A percentile compares a stretch with the other conserved stretches of the same genome.
Conservation (phyloP, 352 stramenopile genomes). For the Phytophthora pinifolia region DNA sequence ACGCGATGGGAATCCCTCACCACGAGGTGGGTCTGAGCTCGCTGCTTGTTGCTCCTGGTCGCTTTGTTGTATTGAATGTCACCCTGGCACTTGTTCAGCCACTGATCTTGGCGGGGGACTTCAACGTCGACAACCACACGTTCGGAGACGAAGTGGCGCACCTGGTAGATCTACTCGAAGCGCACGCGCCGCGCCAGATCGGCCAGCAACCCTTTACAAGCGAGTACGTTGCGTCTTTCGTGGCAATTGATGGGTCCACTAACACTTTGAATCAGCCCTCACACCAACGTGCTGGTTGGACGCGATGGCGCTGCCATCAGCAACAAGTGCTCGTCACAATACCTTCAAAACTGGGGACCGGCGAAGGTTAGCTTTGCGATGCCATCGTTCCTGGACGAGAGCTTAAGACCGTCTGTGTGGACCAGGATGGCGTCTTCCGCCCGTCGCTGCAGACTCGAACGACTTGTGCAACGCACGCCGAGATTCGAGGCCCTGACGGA, state of each 20-base stretch:
- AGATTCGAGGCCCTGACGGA: slow-evolving; percentile 16
- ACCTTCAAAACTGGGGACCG: slow-evolving; percentile 73
- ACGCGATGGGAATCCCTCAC: slow-evolving; percentile 57
- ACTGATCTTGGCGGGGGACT: slow-evolving; percentile 79
- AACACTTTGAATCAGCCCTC: slow-evolving; percentile 40
- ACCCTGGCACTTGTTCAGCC: slow-evolving; percentile 36
- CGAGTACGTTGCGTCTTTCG: slow-evolving; percentile 51
- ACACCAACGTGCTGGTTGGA: slow-evolving; percentile 76
- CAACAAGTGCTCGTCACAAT: slow-evolving; percentile 70
- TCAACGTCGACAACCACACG: slow-evolving; percentile 85
- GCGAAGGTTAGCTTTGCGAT: slow-evolving; percentile 29
- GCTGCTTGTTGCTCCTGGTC: background rate
- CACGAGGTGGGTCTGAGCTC: slow-evolving; percentile 48
- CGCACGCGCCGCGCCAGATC: slow-evolving; percentile 42
- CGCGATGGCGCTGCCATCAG: slow-evolving; percentile 74
- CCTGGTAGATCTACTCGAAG: slow-evolving; percentile 56
- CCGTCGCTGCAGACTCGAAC: slow-evolving; percentile 55
- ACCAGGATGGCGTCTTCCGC: slow-evolving; percentile 54
- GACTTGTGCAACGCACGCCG: slow-evolving; percentile 39
- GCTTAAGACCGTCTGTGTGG: background rate
- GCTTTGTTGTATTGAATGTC: background rate
- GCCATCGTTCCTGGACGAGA: no score
- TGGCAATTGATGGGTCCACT: background rate
- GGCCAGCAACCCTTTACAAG: slow-evolving; percentile 73
- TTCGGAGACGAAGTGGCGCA: slow-evolving; percentile 69